A percentile compares a stretch with the other conserved stretches of the same genome.
These are phyloP conservation scores for Lepraria neglecta DNA, from an alignment of 495 filamentous ascomycete species.

Conservation along the genomic window DNA sequence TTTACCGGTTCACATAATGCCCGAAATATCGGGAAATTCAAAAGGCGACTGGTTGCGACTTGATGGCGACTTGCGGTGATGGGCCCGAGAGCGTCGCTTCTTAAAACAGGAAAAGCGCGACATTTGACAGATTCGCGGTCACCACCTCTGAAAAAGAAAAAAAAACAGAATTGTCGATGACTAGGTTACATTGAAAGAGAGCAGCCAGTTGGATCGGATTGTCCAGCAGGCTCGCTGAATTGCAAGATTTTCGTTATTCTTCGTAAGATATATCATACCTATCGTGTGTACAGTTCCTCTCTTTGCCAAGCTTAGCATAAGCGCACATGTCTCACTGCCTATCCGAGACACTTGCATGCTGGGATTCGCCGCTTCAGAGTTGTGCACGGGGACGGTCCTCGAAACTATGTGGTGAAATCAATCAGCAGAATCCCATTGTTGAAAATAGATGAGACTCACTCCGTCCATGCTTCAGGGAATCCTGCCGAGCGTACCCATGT, in stretches of 20 bases:
- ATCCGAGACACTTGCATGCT: not conserved
- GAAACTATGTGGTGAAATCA: slow-evolving; percentile 7
- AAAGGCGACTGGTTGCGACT: slow-evolving; percentile 3
- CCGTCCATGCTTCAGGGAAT: slow-evolving; percentile 25
- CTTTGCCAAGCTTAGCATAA: not conserved
- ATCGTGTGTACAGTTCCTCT: not conserved
- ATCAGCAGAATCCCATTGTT: slow-evolving; percentile 5
- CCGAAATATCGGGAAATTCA: not conserved
- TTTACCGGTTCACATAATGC: not conserved
- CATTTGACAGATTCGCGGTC: not conserved
- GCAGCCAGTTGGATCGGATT: not conserved
- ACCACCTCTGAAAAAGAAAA: not conserved
- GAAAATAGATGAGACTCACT: slow-evolving; percentile 12
- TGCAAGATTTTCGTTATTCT: not conserved
- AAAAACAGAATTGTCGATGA: not conserved
- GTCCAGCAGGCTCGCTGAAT: not conserved
- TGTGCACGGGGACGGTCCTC: slow-evolving; percentile 24
- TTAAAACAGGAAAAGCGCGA: not conserved
- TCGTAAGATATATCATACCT: not conserved
- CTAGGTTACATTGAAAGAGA: not conserved
- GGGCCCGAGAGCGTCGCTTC: slow-evolving; percentile 11
- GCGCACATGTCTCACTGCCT: slow-evolving; percentile 7
- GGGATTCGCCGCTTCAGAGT: slow-evolving; percentile 2
- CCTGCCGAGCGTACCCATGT: slow-evolving; percentile 25
- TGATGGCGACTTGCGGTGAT: not conserved